Evolutionary conservation across 805 yeast species (phyloP), one percentile per base, ranked within the genome.

Genomic region (Starmerella stellata): DNA sequence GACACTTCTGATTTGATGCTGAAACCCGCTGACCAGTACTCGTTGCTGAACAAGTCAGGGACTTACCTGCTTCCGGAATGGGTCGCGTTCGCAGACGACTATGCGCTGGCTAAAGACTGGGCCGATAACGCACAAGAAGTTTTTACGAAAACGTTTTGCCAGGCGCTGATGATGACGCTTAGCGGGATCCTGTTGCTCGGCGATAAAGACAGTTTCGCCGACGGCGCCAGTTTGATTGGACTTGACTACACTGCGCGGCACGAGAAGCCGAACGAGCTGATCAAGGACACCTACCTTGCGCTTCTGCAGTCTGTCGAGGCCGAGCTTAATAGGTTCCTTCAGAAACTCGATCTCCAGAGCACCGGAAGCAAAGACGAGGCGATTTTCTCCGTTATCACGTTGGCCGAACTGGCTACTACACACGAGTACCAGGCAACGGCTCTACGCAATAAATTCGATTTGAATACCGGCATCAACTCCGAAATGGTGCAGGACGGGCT

Each of bases 101-200:
- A 54, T 25, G 59, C 63, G 2, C 45, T 59, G 20, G 64, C 63
- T 8, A 52, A 54, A 30, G 65, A 61, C 43, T 61, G 66, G 66
- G 48, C 57, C 8, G 60, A 57, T 36, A 56, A 63, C 5, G 48
- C 58, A 15, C 34, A 49, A 3, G 56, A 53, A 34, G 52, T 61
- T 30, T 54, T 62, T 11, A 51, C 60, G 33, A 46, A 47, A 28
- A 56, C 56, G n/a, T 52, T 59, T 21, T 38, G 52, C 13, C 47
- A 60, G 5, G 53, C 58, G 2, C 43, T 61, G 21, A 43, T 61
- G 34, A 47, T 59, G 20, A 45, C 58, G 2, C 47, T 61, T 9
- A 57, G 62, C 20, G 66, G 66, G 14, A 57, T 61, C 36, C 48
- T 61, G 21, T 50, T 61, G 11, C 44, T 61, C 14, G 62, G 62